A percentile compares a stretch with the other conserved stretches of the same genome.
Evolutionary conservation across 2,329 filamentous ascomycete species (phyloP).

Genomic region (Ophiostoma novo-ulmi): DNA sequence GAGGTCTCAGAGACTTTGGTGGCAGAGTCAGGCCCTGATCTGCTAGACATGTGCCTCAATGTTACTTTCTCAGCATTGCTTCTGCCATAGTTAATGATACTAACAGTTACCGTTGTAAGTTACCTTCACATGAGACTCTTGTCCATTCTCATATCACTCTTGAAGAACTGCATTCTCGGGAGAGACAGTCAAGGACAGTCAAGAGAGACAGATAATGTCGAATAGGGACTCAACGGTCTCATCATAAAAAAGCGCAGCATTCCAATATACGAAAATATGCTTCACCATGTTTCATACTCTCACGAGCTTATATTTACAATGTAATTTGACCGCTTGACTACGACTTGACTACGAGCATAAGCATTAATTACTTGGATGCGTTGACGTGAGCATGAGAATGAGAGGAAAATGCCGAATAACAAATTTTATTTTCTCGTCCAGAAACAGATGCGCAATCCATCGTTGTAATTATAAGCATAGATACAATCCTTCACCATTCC

Average conservation of each 20-base stretch:
- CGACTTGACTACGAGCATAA: too few species aligned
- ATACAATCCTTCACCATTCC: background rate
- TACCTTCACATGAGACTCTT: background rate
- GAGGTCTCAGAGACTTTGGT: background rate
- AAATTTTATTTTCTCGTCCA: background rate
- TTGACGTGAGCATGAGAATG: too few species aligned
- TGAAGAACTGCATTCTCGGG: background rate
- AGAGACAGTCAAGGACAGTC: background rate
- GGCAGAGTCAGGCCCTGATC: background rate
- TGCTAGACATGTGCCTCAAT: background rate
- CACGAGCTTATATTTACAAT: background rate
- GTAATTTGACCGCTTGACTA: too few species aligned
- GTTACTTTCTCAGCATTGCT: background rate
- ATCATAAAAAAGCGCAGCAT: background rate
- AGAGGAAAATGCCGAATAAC: background rate
- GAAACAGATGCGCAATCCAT: background rate
- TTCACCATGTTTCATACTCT: background rate
- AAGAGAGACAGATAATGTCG: background rate
- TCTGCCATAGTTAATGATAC: background rate
- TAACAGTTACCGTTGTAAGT: background rate
- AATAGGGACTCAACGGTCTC: background rate
- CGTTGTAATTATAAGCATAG: background rate
- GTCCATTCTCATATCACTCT: too few species aligned
- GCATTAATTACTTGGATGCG: too few species aligned
- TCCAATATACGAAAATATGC: background rate